Base-by-base conservation (phyloP, 1,139 yeast genomes). In the Meyerozyma smithsonii region DNA sequence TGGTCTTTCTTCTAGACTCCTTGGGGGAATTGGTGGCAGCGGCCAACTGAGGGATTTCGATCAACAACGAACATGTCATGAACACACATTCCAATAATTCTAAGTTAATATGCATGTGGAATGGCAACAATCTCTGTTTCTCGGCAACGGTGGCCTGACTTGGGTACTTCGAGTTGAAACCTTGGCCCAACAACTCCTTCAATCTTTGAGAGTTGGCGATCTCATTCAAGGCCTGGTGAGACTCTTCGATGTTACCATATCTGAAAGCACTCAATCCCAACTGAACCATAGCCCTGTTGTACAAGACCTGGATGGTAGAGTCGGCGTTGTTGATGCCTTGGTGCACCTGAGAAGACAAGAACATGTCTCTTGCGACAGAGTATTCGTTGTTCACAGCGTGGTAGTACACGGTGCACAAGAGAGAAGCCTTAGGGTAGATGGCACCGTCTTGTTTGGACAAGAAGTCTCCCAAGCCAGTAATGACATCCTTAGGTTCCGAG, bases 31-130 rank as follows among this genome's bases (percentile, higher is more conserved):
- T 59, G 18, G 47, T 37, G 17, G 54, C 52, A 24, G 70, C 70
- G 26, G 73, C 73, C 76, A 89, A 81, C 55, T 80, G 80, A 36
- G 99, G 98, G 46, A 92, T 84, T 69, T 94, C 98, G 54, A 88
- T 79, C 59, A 94, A 77, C 64, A 94, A 73, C 33, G 96, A 87
- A 46, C 90, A 76, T 10, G 97, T 92, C 74, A 89, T 79, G 72
- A 85, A 90, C 42, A 87, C 96, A 61, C 95, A 85, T 68, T 94
- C 98, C 55, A 94, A 77, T 54, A 94, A 79, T 70, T 94, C 98
- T 55, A 90, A 74, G 66, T 94, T 94, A 63, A 94, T 89, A 69
- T 94, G 99, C 84, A 88, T 90, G 68, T 94, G 98, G 84, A 86
- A 94, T 45, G 99, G 99, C 59, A 92, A 75, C 61, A 89, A 77